Base-by-base conservation (phyloP, 163 green algal genomes). In the Coccomyxa subellipsoidea region DNA sequence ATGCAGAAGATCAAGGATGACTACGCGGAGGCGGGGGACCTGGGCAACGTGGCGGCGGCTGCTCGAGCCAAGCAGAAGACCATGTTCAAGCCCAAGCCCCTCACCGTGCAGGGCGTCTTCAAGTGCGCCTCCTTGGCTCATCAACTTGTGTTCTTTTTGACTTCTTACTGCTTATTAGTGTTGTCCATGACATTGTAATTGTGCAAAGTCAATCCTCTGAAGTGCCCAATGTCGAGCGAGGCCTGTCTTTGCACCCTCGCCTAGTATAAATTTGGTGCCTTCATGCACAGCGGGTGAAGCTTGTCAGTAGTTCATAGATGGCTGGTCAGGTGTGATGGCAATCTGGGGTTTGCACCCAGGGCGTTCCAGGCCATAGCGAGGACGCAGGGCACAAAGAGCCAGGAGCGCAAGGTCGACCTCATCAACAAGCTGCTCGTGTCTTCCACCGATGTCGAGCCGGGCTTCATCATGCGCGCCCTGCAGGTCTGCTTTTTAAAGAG, bases 401-500 rank as follows among this genome's bases (percentile, higher is more conserved):
- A 89, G 85, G 91, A 96, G 4, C 80, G 81, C 32, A 95, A 95
- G 85, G 89, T 89, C 81, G 77, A 54, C 32, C 36, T 87, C 25
- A 96, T 95, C 70, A 86, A 88, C 40, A 92, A 94, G 84, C 89
- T 97, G 81, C 84, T 98, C 31, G 87, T 87, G 25, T 83, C 87
- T 7, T 87, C 85, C 34, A 88, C 92, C 77, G 87, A 91, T 37
- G 90, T 88, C 79, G 96, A 99, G 89, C 83, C 94, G 4, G 93
- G 94, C 23, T 98, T 96, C 87, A 91, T 98, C 70, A 94, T 97
- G 78, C 89, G 95, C 39, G 94, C 90, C 32, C 85, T 97, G 79
- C 91, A 94, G 92, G 92, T 91, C 3, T 59, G 47, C 47, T 59
- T 59, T 59, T 23, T 23, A 27, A 1, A 59, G 15, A 59, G 47